phyloP scores from a whole-genome alignment of 768 basidiomycete genomes.

The Rhodotorula sphaerocarpa region DNA sequence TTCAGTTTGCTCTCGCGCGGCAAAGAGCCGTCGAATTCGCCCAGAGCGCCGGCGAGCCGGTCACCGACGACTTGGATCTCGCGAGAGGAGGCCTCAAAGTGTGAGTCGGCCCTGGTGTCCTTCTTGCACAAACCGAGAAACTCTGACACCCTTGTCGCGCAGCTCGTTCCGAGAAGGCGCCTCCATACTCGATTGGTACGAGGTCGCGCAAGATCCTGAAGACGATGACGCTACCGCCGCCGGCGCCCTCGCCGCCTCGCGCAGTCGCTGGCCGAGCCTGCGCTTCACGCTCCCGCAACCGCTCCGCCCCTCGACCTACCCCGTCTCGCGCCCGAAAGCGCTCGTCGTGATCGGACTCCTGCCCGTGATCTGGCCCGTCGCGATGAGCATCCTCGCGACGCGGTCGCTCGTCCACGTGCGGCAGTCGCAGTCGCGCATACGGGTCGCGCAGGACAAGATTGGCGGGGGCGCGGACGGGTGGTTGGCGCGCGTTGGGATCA shows the following conservation, averaged over 20 bases:
- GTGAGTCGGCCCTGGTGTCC: not conserved
- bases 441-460: constrained; percentile 44
- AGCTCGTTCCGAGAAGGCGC: constrained; percentile 43
- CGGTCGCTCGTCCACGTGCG: constrained; percentile 55
- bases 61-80: constrained; percentile 48
- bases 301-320: constrained; percentile 48
- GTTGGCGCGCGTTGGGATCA: constrained; percentile 22
- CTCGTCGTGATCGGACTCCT: constrained; percentile 17
- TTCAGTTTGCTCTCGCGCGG: constrained; percentile 24
- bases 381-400: constrained; percentile 42
- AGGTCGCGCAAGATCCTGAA: too few relatives aligned
- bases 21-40: constrained; percentile 21
- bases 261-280: constrained; percentile 47
- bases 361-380: constrained; percentile 29
- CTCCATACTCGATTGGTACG: constrained; percentile 53
- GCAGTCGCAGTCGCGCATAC: constrained; percentile 59
- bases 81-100: constrained; percentile 15
- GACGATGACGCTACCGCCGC: too few relatives aligned
- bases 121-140: too few relatives aligned
- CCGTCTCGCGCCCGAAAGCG: constrained; percentile 49
- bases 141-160: constrained; percentile 50
- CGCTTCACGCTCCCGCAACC: constrained; percentile 50
- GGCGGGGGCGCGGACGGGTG: constrained; percentile 18
- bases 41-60: constrained; percentile 53
- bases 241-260: not conserved